phyloP scores from a whole-genome alignment of 805 yeast species.

The Millerozyma miso region DNA sequence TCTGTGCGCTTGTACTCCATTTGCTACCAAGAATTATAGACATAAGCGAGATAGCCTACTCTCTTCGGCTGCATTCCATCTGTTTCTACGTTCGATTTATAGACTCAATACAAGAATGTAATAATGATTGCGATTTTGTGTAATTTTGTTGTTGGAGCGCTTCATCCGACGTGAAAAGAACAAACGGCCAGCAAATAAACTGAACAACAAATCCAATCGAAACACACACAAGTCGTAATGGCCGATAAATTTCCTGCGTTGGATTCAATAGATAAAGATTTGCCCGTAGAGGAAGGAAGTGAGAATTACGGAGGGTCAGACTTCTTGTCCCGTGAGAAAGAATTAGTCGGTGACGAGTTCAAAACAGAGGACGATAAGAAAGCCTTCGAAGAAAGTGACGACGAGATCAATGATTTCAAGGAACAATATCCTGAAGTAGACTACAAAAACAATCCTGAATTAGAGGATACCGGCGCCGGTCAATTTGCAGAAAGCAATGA shows the following conservation, averaged over 20 bases:
- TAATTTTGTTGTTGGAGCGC: neutral
- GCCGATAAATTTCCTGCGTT: conserved; percentile 77
- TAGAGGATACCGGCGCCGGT: conserved; percentile 20
- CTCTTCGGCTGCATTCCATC: no score
- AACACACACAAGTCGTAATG: conserved; percentile 31
- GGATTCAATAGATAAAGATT: conserved; percentile 36
- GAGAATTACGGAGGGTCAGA: conserved; percentile 44
- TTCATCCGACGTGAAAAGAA: neutral
- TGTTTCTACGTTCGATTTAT: neutral
- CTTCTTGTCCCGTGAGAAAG: conserved; percentile 66
- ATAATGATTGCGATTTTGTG: neutral
- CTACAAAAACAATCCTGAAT: conserved; percentile 12
- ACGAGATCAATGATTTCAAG: conserved; percentile 55
- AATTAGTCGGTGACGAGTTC: conserved; percentile 67
- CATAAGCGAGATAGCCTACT: no score
- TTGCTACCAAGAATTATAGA: no score
- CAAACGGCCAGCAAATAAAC: neutral
- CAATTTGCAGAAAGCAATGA: conserved; percentile 11
- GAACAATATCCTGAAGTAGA: conserved; percentile 59
- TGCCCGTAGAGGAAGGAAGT: conserved; percentile 24
- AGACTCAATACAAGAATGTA: neutral
- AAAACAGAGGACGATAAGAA: conserved; percentile 59
- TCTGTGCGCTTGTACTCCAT: conserved; percentile 48
- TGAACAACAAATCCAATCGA: neutral
- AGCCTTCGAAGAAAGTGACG: conserved; percentile 36